Base-by-base conservation (phyloP, 495 filamentous ascomycete genomes). In the Daldinia loculata region DNA sequence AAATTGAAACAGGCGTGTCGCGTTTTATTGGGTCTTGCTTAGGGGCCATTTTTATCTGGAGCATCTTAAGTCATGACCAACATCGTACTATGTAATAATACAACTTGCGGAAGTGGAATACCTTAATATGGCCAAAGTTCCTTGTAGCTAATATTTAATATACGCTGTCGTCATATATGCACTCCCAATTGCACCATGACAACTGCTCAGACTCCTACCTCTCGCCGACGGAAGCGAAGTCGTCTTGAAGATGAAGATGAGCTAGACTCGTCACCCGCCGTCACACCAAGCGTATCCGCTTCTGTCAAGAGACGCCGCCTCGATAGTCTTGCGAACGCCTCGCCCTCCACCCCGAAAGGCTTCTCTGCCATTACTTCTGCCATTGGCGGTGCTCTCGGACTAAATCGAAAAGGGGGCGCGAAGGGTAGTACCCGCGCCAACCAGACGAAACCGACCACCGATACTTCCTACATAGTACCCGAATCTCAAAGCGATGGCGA, bases 261-360 rank as follows among this genome's bases (percentile, higher is more conserved):
- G 39, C 45, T 41, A 0, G 71, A 71, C 32, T 72, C 63, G 30
- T 74, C 72, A 19, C 71, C 74, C 4, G 67, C 73, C 7, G 64
- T 72, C 7, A 68, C 74, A 26, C 61, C 69, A 2, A 69, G 41
- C 17, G 56, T 70, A 17, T 57, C 50, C 14, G 22, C 73, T 14
- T 58, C 67, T 8, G 58, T 73, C 32, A 82, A 84, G 60, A 76
- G 72, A 61, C 78, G 74, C 15, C 78, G 80, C 11, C 56, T 78
- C 5, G 74, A 78, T 22, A 56, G 30, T 27, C 48, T 73, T 9
- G 36, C 51, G 6, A 67, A 75, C 0, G 56, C 74, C 6, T 60
- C 75, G 0, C 30, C 67, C 15, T 66, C 68, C 1, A 70, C 76
- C 43, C 76, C 74, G 2, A 75, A 70, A 30, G 61, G 74, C 0